These are phyloP conservation scores for Candida lessepsii DNA, from an alignment of 805 yeast genomes.

Conservation along the genomic window DNA sequence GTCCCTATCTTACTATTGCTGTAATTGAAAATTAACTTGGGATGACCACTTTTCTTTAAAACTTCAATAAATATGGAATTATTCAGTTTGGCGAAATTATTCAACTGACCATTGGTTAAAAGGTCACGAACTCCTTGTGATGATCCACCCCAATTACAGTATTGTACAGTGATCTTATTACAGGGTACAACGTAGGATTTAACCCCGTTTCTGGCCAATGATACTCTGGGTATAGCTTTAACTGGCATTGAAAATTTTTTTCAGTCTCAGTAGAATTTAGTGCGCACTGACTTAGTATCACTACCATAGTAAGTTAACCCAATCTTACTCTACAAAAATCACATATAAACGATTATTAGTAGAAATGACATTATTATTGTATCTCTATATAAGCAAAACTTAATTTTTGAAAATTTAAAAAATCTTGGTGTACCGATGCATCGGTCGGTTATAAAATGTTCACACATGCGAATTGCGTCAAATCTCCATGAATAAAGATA, in stretches of 20 bases:
- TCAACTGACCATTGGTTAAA: constrained; percentile 50
- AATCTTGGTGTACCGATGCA: no score
- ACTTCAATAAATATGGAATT: constrained; percentile 74
- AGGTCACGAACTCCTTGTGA: constrained; percentile 81
- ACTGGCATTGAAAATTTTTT: constrained; percentile 44
- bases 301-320: no score
- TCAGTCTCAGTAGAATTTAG: not conserved
- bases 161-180: constrained; percentile 69
- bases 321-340: no score
- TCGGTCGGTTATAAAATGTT: no score
- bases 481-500: constrained; percentile 14
- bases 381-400: no score
- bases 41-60: constrained; percentile 76
- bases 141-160: constrained; percentile 95
- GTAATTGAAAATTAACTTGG: constrained; percentile 50
- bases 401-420: no score
- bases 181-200: constrained; percentile 77
- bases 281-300: no score
- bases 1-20: constrained; percentile 24
- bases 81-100: constrained; percentile 55
- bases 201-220: constrained; percentile 71
- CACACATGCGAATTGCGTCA: constrained; percentile 1
- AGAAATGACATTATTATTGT: no score
- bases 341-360: no score
- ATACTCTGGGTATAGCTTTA: constrained; percentile 55